A percentile compares a stretch with the other conserved stretches of the same genome.
These are phyloP conservation scores for Pseudocercospora fuligena DNA, from an alignment of 2,329 filamentous ascomycete species.

Conservation along the genomic window DNA sequence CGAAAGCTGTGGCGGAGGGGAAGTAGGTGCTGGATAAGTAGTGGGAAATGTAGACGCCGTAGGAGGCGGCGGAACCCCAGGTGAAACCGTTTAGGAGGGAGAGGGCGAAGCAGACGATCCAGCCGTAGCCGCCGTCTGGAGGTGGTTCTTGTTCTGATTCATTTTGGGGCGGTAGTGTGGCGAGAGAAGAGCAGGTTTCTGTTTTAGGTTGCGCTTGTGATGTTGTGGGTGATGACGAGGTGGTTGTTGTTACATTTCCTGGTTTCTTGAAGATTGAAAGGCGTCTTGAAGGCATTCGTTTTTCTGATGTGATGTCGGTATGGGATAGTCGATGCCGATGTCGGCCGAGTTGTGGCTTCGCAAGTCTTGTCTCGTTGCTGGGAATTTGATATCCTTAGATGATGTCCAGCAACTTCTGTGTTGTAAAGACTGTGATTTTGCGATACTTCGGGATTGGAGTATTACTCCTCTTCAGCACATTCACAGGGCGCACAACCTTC, in stretches of 20 bases:
- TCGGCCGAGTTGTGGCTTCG: background rate
- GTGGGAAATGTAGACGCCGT: conserved; percentile 52
- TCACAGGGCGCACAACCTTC: background rate
- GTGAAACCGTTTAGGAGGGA: conserved; percentile 41
- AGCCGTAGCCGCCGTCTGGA: conserved; percentile 46
- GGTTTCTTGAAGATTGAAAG: background rate
- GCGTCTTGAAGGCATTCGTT: background rate
- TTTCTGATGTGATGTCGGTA: background rate
- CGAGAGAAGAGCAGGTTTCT: background rate
- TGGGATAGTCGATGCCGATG: background rate
- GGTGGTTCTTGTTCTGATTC: conserved; percentile 17
- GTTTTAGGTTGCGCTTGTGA: background rate
- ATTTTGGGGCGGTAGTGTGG: background rate
- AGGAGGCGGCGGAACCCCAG: conserved; percentile 42
- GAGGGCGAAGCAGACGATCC: conserved; percentile 39
- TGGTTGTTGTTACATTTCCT: background rate
- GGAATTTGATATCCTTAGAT: background rate
- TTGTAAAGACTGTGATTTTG: background rate
- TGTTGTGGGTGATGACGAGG: background rate
- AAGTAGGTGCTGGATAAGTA: conserved; percentile 47
- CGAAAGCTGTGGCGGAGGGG: conserved; percentile 41
- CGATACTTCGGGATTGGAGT: too few species aligned
- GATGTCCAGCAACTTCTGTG: background rate
- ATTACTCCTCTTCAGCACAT: too few species aligned
- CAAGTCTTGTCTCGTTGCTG: background rate